Conservation (phyloP, 495 filamentous ascomycete species). For the Physcia stellaris region DNA sequence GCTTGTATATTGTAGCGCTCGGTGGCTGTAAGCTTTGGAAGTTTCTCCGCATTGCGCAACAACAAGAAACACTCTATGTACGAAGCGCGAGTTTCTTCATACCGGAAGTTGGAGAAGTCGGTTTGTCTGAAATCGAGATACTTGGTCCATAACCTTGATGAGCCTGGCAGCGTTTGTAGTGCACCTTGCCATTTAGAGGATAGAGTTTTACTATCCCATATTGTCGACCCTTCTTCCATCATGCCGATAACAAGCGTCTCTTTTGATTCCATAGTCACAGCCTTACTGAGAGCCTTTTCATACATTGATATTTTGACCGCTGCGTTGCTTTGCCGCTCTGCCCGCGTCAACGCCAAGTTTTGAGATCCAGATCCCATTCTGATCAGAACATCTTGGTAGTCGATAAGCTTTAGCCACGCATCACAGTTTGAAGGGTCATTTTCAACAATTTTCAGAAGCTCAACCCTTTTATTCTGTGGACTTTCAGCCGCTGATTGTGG, state of each 20-base stretch:
- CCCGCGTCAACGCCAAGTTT: slow-evolving; percentile 27
- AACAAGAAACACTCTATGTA: slow-evolving; percentile 42
- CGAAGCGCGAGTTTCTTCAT: slow-evolving; percentile 43
- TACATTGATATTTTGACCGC: slow-evolving; percentile 74
- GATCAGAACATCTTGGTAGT: slow-evolving; percentile 58
- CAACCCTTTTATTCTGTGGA: slow-evolving; percentile 26
- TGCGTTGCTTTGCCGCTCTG: slow-evolving; percentile 53
- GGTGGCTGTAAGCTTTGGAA: not conserved
- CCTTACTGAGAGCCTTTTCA: slow-evolving; percentile 55
- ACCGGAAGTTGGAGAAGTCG: slow-evolving; percentile 51
- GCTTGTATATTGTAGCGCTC: slow-evolving; percentile 18
- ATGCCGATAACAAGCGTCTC: slow-evolving; percentile 51
- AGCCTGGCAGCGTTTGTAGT: slow-evolving; percentile 41
- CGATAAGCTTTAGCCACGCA: slow-evolving; percentile 63
- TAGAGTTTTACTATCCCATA: slow-evolving; percentile 58
- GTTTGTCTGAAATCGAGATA: slow-evolving; percentile 68
- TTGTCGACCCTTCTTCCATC: slow-evolving; percentile 53
- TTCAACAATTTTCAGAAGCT: slow-evolving; percentile 45
- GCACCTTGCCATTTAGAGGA: slow-evolving; percentile 50
- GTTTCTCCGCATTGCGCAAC: slow-evolving; percentile 22
- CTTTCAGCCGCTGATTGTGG: not conserved
- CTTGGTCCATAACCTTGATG: slow-evolving; percentile 53
- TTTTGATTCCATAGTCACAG: slow-evolving; percentile 23
- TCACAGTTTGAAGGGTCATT: slow-evolving; percentile 49
- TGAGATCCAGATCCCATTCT: slow-evolving; percentile 21